Base-by-base conservation (phyloP, 1,139 yeast species). In the Blastobotrys malaysiensis region DNA sequence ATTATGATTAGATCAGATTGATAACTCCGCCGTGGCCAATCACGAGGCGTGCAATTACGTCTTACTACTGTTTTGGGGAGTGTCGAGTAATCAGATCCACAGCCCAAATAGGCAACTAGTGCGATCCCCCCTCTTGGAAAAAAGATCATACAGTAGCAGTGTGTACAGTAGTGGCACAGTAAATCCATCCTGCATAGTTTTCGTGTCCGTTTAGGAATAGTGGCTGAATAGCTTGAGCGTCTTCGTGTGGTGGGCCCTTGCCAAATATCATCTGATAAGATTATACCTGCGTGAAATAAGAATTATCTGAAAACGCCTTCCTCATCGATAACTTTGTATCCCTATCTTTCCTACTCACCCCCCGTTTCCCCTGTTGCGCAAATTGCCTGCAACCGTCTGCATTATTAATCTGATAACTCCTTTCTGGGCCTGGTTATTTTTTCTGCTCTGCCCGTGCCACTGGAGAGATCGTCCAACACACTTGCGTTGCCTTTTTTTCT, bases 391-490 rank as follows among this genome's bases (percentile, higher is more conserved):
- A n/a, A n/a, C n/a, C n/a, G n/a, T n/a, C n/a, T 26, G 31, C 13
- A 11, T 26, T 26, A 26, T 26, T 31, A 31, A 31, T 31, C 39
- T 31, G 39, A 31, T 31, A 31, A 31, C 39, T 31, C 39, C 39
- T 31, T 13, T 31, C 11, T 31, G 16, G 39, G 39, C 16, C 13
- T 26, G 36, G 36, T 6, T 26, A 6, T 26, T 26, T 26, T 26
- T 6, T 7, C 36, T n/a, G 31, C 20, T 7, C 36, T n/a, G 31
- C 20, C 26, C 16, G 21, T 22, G n/a, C 19, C n/a, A n/a, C 48
- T 14, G 39, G 39, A 18, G n/a, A n/a, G 48, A 46, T 46, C 48
- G 48, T n/a, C 48, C 31, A 39, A 46, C 48, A 46, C 16, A 14
- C 26, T 24, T 46, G 26, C 21, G 18, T 24, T 21, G 13, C 39